Base-by-base conservation (phyloP, 2,329 filamentous ascomycete genomes). In the Penicillium sp. region DNA sequence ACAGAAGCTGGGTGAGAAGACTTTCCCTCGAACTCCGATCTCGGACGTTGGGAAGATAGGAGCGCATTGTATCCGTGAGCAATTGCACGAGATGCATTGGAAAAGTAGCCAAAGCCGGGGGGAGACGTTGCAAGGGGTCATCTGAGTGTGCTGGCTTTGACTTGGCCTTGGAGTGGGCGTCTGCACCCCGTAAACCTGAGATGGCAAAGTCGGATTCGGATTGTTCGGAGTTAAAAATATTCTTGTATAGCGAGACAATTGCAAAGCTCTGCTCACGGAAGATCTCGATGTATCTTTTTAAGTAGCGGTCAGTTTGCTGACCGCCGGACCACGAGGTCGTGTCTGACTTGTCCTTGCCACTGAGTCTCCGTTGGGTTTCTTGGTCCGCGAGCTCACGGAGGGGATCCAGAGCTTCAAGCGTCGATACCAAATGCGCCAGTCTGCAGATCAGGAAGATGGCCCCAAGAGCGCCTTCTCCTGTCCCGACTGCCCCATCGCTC, bases 261-360 rank as follows among this genome's bases (percentile, higher is more conserved):
- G 88, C 89, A 72, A 99, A 99, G 70, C 90, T 96, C 74, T 99
- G 94, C 74, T 99, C 94, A 50, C 94, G 89, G 72, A 97, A 97
- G 29, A 99, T 92, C 71, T 99, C 94, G 66, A 99, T 90, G 74
- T 96, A 99, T 46, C 92, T 85, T 74, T 97, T 99, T 42, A 99
- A 78, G 67, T 92, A 99, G 50, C 92, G 84, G 73, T 97, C 94
- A 1, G 92, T 97, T 72, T 97, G 94, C 68, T 96, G 92, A 0
- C 93, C 93, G 1, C 85, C 69, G 0, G 72, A 71, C 74, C 73
- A 76, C 2, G 66, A 58, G 31, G 60, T 64, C 13, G 57, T n/a
- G 50, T 58, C 38, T 57, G 68, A 61, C 40, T 65, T 68, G 42
- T 64, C 64, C 14, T 64, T 63, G 48, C 58, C 62, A 22, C 67